phyloP scores from a whole-genome alignment of 768 basidiomycete genomes.

The Scleroderma citrinum region DNA sequence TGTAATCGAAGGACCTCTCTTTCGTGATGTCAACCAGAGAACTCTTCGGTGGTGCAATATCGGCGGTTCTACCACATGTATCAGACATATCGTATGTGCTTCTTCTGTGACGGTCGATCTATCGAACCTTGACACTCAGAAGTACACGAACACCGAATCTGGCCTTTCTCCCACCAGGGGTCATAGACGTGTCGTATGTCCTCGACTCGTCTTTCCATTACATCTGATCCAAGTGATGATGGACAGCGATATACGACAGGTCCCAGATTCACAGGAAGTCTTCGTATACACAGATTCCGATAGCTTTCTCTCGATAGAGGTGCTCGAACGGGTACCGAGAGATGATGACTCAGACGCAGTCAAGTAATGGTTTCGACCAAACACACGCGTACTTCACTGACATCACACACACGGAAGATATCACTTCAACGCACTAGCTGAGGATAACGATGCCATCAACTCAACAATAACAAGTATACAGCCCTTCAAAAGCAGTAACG shows the following conservation, averaged over 20 bases:
- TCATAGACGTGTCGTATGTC: slow-evolving; percentile 88
- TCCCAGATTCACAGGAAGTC: slow-evolving; percentile 95
- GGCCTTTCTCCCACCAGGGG: slow-evolving; percentile 33
- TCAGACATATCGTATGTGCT: too few relatives aligned
- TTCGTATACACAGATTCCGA: slow-evolving; percentile 66
- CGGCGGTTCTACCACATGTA: too few relatives aligned
- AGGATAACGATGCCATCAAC: too few relatives aligned
- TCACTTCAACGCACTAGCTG: too few relatives aligned
- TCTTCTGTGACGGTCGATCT: too few relatives aligned
- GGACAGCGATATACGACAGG: slow-evolving; percentile 62
- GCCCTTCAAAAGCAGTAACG: too few relatives aligned
- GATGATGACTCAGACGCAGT: slow-evolving; percentile 54
- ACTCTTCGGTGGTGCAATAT: too few relatives aligned
- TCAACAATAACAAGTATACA: too few relatives aligned
- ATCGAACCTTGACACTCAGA: too few relatives aligned
- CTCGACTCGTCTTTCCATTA: slow-evolving; percentile 7
- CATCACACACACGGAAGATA: neutral
- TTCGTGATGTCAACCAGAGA: too few relatives aligned
- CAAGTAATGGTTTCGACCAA: slow-evolving; percentile 44
- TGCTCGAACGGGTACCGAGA: slow-evolving; percentile 78
- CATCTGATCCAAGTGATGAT: neutral
- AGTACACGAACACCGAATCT: too few relatives aligned
- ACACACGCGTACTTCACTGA: neutral
- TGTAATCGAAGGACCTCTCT: too few relatives aligned
- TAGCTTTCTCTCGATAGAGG: slow-evolving; percentile 81